Evolutionary conservation across 352 stramenopile genomes (phyloP).

Genomic region (Thraustochytrium striatum): DNA sequence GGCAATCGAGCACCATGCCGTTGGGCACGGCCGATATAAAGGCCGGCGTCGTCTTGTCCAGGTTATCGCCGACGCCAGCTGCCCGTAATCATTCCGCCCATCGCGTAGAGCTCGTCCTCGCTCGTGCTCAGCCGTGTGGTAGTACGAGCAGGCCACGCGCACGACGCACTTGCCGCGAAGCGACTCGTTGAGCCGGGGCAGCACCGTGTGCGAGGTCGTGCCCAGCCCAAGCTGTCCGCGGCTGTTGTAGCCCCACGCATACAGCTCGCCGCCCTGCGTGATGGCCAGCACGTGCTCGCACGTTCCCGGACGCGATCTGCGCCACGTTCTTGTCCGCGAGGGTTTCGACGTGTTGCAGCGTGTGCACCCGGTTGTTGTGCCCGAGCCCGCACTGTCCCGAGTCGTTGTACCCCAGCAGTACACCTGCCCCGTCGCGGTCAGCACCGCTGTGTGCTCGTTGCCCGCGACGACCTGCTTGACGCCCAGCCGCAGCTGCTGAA

Average conservation of each 20-base stretch:
- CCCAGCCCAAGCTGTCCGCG: conserved; percentile 79
- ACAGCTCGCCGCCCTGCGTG: conserved; percentile 66
- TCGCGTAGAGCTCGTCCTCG: conserved; percentile 68
- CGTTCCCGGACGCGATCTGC: conserved; percentile 82
- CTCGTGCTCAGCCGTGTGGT: conserved; percentile 76
- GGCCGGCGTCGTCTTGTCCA: no score
- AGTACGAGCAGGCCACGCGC: conserved; percentile 81
- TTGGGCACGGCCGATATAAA: no score
- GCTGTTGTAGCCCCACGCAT: conserved; percentile 85
- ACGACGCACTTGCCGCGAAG: conserved; percentile 59
- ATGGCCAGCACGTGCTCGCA: conserved; percentile 83
- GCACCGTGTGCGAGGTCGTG: conserved; percentile 73
- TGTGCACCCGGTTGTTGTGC: conserved; percentile 65
- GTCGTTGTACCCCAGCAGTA: conserved; percentile 85
- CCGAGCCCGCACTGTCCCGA: conserved; percentile 80
- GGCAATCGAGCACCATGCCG: no score
- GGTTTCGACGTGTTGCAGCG: conserved; percentile 56
- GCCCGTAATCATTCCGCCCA: conserved; percentile 84
- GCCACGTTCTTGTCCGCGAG: conserved; percentile 56
- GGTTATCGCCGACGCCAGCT: conserved; percentile 71
- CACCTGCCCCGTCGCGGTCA: conserved; percentile 69
- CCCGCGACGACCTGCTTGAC: conserved; percentile 53
- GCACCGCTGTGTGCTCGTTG: conserved; percentile 81
- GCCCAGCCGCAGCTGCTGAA: not conserved
- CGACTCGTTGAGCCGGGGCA: conserved; percentile 70